Evolutionary conservation across 139 green algal species (phyloP).

Genomic region (Chlamydomonas incerta): DNA sequence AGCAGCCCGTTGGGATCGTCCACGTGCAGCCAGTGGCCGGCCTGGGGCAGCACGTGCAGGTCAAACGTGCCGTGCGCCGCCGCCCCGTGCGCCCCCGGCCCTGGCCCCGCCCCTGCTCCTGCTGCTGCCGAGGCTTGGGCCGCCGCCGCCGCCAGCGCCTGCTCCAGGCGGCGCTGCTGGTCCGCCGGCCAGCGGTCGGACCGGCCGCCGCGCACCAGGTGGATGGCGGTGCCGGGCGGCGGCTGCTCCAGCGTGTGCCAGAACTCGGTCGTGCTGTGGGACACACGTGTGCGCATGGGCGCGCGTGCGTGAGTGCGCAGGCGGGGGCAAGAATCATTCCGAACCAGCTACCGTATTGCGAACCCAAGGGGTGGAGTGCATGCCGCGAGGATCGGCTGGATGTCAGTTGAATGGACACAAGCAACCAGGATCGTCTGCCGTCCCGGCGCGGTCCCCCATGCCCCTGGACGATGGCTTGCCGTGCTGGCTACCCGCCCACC

Average conservation of each 20-base stretch:
- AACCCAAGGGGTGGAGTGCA: no score
- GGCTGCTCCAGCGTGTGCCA: conserved; percentile 64
- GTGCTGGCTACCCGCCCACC: no score
- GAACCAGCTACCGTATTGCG: no score
- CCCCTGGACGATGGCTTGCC: no score
- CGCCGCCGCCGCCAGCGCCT: neutral
- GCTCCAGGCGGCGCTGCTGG: neutral
- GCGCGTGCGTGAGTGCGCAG: no score
- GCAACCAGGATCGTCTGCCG: no score
- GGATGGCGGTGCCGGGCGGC: conserved; percentile 56
- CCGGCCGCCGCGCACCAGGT: conserved; percentile 72
- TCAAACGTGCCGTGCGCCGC: neutral
- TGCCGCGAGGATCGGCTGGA: no score
- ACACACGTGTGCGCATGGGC: no score
- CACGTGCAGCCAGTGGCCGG: conserved; percentile 85
- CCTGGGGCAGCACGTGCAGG: conserved; percentile 69
- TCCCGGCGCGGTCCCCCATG: no score
- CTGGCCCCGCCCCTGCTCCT: neutral
- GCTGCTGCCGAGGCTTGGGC: neutral
- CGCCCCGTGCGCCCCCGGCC: neutral
- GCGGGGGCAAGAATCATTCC: no score
- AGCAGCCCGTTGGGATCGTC: conserved; percentile 79
- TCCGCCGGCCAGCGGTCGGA: conserved; percentile 68
- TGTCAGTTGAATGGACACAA: no score
- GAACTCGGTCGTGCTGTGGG: conserved; percentile 59